Base-by-base conservation (phyloP, 257 asterid species). In the Sherardia arvensis region DNA sequence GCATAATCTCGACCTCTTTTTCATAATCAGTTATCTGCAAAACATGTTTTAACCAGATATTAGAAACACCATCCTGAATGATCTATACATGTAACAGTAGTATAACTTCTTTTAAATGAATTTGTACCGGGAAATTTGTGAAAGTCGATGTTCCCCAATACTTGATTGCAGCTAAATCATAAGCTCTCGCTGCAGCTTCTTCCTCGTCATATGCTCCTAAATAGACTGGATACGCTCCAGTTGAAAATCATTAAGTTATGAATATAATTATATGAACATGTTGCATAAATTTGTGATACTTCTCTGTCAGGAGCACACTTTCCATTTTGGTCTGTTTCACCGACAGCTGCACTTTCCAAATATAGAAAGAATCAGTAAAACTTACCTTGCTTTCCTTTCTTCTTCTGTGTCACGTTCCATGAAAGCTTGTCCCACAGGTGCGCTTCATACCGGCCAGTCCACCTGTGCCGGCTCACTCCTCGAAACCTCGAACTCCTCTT, bases 401-500 rank as follows among this genome's bases (percentile, higher is more conserved):
- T 82, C 74, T 78, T 82, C 74, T 82, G 92, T 21, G 88, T 74
- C n/a, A 61, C 76, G 59, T 82, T 80, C 87, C 87, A 82, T 22
- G 83, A 78, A 28, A 74, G 77, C 62, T 85, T 85, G 76, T 85
- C 92, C 88, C 92, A 85, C 66, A 85, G 71, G 71, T 85, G 91
- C 2, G 89, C 86, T 54, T 83, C 89, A 2, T 72, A 78, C 51
- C 89, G 69, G 3, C 89, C 84, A 0, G 92, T 85, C 92, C 88
- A 84, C 55, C 81, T 62, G 64, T 84, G 86, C 75, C 67, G 79
- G 77, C 90, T 78, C 5, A 74, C 88, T 0, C 95, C 95, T 4
- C 95, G 85, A 65, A 78, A 86, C 61, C 83, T 83, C 4, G 95
- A 87, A 65, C 95, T 87, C 69, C 91, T 76, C 53, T 84, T 87